Evolutionary conservation across 441 rosid species (phyloP), one percentile per base, ranked within the genome.

Genomic region (Erysimum cheiri): DNA sequence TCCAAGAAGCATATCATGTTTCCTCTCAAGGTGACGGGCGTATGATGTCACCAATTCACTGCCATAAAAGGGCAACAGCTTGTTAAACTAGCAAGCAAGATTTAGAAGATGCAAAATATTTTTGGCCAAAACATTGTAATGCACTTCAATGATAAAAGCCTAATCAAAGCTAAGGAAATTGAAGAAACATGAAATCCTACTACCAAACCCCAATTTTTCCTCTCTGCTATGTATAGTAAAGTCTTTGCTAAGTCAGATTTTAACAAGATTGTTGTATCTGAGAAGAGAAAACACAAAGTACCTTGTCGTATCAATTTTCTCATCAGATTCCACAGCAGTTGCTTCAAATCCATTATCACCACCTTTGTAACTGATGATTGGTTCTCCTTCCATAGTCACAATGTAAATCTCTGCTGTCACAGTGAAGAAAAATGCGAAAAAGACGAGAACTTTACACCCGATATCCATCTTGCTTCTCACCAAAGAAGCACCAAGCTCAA

Each of bases 1-100:
- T 33, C 85, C 97, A 63, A 95, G 97, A 75, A 95, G 93, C 88
- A 82, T 84, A 73, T 95, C 98, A 77, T 95, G 99, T 72, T 86
- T 92, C 79, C 81, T 80, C 78, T 89, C 98, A 50, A 95, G 97
- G 77, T 95, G 96, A 62, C 76, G 79, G 4, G 88, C 96, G 69
- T 95, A 95, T 17, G 97, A 85, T 55, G 86, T 83, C 74, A 95
- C 97, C 67, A 71, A 15, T 75, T 89, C 96, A 79, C 99, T 95
- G 90, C 56, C 78, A 78, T 50, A 53, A 3, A 43, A 0, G 24
- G 2, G 46, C 6, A 29, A 61, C 59, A 37, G 39, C 29, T 43
- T 74, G 50, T 60, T 43, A 40, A 33, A 22, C 56, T 8, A 49
- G 17, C 28, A 47, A 26, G 8, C 63, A 41, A 10, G 36, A 54